Percentiles rank a stretch among this genome's conserved stretches.
phyloP scores from a whole-genome alignment of 768 basidiomycete genomes.

The Mycena capillaripes region DNA sequence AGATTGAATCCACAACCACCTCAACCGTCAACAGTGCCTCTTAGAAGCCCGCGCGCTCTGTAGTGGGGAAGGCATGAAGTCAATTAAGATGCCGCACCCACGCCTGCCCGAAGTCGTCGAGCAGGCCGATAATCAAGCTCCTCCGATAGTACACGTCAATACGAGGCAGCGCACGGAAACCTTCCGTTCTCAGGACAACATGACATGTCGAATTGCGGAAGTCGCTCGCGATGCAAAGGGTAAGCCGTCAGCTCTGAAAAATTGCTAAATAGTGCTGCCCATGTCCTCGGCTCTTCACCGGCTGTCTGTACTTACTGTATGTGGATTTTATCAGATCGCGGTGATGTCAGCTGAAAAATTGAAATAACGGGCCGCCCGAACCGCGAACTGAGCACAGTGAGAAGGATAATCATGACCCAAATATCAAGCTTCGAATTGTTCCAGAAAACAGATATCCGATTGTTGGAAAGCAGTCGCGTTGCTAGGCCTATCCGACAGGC shows the following conservation, averaged over 20 bases:
- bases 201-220: background rate
- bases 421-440: constrained; percentile 37
- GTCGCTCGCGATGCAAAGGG: too few relatives aligned
- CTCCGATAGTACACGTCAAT: background rate
- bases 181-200: constrained; percentile 18
- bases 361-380: too few relatives aligned
- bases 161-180: background rate
- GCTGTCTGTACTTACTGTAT: too few relatives aligned
- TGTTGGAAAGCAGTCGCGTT: constrained; percentile 18
- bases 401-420: background rate
- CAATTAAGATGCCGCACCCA: background rate
- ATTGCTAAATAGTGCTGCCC: too few relatives aligned
- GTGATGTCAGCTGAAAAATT: background rate
- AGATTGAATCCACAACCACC: background rate
- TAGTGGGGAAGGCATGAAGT: background rate
- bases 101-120: constrained; percentile 1
- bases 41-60: background rate
- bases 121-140: background rate
- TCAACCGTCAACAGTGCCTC: constrained; percentile 23
- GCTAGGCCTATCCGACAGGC: constrained; percentile 6
- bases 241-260: too few relatives aligned
- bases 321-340: background rate
- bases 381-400: too few relatives aligned
- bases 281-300: too few relatives aligned
- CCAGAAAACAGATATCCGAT: constrained; percentile 12